These are phyloP conservation scores for Sporobolomyces pararoseus DNA, from an alignment of 768 basidiomycete species.

Conservation along the genomic window DNA sequence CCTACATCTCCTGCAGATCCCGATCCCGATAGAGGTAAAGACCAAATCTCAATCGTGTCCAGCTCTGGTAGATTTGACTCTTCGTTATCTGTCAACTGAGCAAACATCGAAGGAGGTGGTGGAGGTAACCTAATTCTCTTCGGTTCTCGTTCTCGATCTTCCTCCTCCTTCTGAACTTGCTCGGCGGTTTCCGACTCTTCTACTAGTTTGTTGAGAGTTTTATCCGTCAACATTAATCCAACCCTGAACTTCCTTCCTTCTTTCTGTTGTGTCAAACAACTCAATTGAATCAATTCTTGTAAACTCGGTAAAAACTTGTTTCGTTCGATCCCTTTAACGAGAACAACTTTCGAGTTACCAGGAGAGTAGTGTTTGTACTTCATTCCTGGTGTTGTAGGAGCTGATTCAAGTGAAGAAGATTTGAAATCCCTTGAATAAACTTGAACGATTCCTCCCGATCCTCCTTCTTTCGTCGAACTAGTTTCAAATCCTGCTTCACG, in stretches of 20 bases:
- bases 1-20: conserved; percentile 49
- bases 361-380: conserved; percentile 98
- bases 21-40: conserved; percentile 44
- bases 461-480: background rate
- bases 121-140: conserved; percentile 45
- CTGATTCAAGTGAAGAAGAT: conserved; percentile 65
- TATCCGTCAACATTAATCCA: conserved; percentile 65
- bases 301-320: conserved; percentile 20
- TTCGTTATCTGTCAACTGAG: background rate
- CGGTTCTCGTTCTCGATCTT: background rate
- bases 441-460: background rate
- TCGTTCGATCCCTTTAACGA: conserved; percentile 53
- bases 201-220: conserved; percentile 51
- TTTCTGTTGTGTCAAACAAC: conserved; percentile 13
- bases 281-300: conserved; percentile 31
- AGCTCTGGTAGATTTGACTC: conserved; percentile 24
- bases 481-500: conserved; percentile 43
- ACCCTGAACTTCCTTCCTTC: conserved; percentile 52
- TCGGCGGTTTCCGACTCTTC: background rate
- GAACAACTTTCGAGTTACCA: conserved; percentile 67
- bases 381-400: conserved; percentile 96
- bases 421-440: conserved; percentile 66
- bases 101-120: conserved; percentile 32
- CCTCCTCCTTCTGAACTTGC: too few relatives aligned
- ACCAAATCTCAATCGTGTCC: conserved; percentile 23